phyloP scores from a whole-genome alignment of 2,329 filamentous ascomycete genomes.

The Thelonectria olida region DNA sequence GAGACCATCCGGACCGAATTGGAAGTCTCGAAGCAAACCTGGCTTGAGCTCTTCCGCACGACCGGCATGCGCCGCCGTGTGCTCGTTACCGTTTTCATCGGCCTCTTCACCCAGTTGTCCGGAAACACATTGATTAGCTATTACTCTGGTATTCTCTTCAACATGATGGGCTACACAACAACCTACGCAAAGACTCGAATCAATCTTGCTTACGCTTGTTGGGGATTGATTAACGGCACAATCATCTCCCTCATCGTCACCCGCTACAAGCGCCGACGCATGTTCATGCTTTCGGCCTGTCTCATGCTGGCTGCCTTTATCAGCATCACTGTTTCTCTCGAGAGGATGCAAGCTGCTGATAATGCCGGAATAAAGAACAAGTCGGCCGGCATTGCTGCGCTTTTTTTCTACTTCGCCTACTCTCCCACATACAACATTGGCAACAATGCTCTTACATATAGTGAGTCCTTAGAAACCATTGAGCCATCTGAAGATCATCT shows the following conservation, averaged over 20 bases:
- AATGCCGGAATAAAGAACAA: conserved; percentile 39
- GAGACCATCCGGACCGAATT: conserved; percentile 30
- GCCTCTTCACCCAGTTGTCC: conserved; percentile 40
- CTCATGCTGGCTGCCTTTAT: conserved; percentile 60
- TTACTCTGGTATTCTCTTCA: conserved; percentile 48
- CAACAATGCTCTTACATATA: conserved; percentile 20
- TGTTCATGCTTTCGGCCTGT: conserved; percentile 62
- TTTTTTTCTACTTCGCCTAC: conserved; percentile 59
- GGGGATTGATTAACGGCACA: conserved; percentile 54
- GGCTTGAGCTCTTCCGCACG: conserved; percentile 35
- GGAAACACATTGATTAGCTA: conserved; percentile 44
- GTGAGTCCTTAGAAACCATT: conserved; percentile 6
- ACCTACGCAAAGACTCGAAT: conserved; percentile 55
- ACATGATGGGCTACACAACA: conserved; percentile 55
- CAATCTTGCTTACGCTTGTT: conserved; percentile 56
- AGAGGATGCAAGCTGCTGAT: conserved; percentile 50
- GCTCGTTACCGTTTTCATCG: conserved; percentile 37
- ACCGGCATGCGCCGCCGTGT: conserved; percentile 41
- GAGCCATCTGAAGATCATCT: neutral
- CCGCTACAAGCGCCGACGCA: conserved; percentile 58
- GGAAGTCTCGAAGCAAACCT: conserved; percentile 24
- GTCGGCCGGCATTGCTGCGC: conserved; percentile 48
- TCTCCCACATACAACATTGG: conserved; percentile 55
- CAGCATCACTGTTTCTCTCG: conserved; percentile 60
- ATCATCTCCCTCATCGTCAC: conserved; percentile 52